These are phyloP conservation scores for Hericium erinaceus DNA, from an alignment of 768 basidiomycete species.

Conservation along the genomic window DNA sequence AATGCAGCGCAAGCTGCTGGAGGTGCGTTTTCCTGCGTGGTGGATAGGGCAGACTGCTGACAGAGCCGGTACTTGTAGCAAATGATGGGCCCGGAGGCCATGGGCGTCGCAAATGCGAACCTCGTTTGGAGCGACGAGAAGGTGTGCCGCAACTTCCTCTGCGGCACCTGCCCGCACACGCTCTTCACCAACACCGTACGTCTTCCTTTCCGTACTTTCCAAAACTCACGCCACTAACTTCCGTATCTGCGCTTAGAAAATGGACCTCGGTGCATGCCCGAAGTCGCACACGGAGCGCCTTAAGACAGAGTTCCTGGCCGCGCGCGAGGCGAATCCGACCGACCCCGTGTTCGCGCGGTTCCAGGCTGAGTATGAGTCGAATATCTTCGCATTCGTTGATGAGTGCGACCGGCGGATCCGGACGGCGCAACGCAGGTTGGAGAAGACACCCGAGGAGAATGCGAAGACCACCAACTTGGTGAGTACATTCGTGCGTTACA, in stretches of 20 bases:
- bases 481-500: constrained; percentile 17
- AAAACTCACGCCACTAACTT: neutral
- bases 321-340: constrained; percentile 62
- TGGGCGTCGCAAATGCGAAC: constrained; percentile 92
- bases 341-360: constrained; percentile 81
- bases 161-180: constrained; percentile 96
- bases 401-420: constrained; percentile 97
- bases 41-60: constrained; percentile 23
- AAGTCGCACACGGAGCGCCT: constrained; percentile 93
- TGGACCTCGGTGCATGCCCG: constrained; percentile 97
- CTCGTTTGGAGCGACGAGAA: constrained; percentile 93
- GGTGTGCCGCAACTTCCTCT: constrained; percentile 96
- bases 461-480: constrained; percentile 96
- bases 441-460: constrained; percentile 99
- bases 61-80: constrained; percentile 42
- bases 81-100: constrained; percentile 99
- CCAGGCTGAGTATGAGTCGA: constrained; percentile 92
- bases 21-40: constrained; percentile 27
- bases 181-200: constrained; percentile 96
- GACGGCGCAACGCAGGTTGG: constrained; percentile 85
- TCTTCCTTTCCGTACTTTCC: constrained; percentile 5
- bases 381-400: constrained; percentile 93
- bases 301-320: constrained; percentile 81
- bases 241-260: constrained; percentile 58
- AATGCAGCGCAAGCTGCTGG: constrained; percentile 91